Evolutionary conservation across 805 yeast species (phyloP), one percentile per base, ranked within the genome.

Genomic region (Wickerhamiella azymoides): DNA sequence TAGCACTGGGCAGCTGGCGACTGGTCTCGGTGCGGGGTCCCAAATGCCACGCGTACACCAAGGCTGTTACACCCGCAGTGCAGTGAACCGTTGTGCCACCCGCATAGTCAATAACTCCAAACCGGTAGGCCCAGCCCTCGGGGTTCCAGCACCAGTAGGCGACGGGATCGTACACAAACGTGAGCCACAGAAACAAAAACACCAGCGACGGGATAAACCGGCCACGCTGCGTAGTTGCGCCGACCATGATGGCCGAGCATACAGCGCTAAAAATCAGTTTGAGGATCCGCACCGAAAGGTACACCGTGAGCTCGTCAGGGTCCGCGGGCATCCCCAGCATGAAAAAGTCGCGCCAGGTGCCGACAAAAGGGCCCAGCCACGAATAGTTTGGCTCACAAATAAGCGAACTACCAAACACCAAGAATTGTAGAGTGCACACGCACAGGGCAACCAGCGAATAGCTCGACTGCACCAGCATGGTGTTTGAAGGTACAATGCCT

Each of bases 21-120:
- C 46, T 51, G 10, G 32, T 40, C 35, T 72, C 70, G 40, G 63
- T 61, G 65, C 84, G 72, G 62, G 77, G 76, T 57, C 84, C 85
- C 58, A 79, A 71, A 45, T 72, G 61, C 25, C 74, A 65, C 19
- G 84, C 76, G 60, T 79, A 79, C 37, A 83, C 81, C 52, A 79
- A 66, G 38, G 84, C 84, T 47, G 80, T 77, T 51, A 74, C 72
- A 47, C 86, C 86, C 5, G 83, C 73, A 54, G 78, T 70, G 60
- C 76, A 74, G 62, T 79, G 86, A 45, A 79, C 84, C 43, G 84
- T 83, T 46, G 84, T 82, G 46, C 84, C 84, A 54, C 86, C 86
- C 7, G 85, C 84, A 51, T 76, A 79, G 65, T 79, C 86, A 52
- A 76, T 66, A 21, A 74, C 74, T 45, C 86, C 86, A 52, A 79